phyloP scores from a whole-genome alignment of 306 rosid species.

The Prunus fruticosa region DNA sequence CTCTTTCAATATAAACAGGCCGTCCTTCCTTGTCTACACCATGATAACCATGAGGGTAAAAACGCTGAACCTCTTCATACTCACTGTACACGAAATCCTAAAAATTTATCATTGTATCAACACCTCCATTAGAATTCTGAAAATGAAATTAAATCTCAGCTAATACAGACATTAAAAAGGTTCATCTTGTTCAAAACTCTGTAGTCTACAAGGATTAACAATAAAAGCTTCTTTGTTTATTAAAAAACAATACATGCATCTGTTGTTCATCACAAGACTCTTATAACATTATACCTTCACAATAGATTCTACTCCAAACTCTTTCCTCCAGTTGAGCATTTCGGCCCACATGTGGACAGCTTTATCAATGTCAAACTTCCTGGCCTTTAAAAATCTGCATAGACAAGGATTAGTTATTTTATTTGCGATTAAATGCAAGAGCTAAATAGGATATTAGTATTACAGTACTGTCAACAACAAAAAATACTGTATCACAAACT shows the following conservation, averaged over 20 bases:
- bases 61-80: constrained; percentile 73
- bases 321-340: constrained; percentile 94
- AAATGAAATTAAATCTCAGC: background rate
- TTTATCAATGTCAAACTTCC: constrained; percentile 87
- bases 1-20: constrained; percentile 91
- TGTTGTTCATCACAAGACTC: constrained; percentile 5
- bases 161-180: constrained; percentile 11
- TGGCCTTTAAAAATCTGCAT: constrained; percentile 88
- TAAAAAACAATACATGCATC: constrained; percentile 12
- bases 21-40: constrained; percentile 94
- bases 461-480: background rate
- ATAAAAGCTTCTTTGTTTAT: background rate
- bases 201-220: background rate
- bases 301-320: constrained; percentile 62
- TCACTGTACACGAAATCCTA: constrained; percentile 80
- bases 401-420: constrained; percentile 23
- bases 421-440: constrained; percentile 15
- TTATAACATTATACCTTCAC: constrained; percentile 52
- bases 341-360: constrained; percentile 86
- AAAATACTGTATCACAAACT: background rate
- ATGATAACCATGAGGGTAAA: constrained; percentile 93
- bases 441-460: background rate
- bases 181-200: background rate
- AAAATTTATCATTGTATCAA: background rate
- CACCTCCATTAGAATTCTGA: background rate